Percentiles rank a stretch among this genome's conserved stretches.
phyloP scores from a whole-genome alignment of 345 rosid species.

The Isatis tinctoria region DNA sequence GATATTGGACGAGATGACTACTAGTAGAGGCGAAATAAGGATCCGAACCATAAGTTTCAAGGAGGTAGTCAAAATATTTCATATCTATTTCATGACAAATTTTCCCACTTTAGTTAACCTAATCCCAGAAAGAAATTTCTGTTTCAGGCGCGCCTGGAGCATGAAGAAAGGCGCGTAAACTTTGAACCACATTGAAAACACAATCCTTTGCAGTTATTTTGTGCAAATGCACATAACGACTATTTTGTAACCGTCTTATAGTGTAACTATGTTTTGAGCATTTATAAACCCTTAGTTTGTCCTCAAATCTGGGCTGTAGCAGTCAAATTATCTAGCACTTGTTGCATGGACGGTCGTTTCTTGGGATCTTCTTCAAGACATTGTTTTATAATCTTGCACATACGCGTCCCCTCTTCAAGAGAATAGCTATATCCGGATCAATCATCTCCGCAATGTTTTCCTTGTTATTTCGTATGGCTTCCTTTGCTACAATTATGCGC shows the following conservation, averaged over 20 bases:
- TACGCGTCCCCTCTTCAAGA: background rate
- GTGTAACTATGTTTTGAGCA: background rate
- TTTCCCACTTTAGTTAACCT: background rate
- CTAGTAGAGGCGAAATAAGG: slow-evolving; percentile 77
- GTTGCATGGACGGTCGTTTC: slow-evolving; percentile 16
- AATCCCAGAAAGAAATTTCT: background rate
- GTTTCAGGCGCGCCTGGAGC: slow-evolving; percentile 17
- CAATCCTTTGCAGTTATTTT: background rate
- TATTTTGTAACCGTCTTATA: background rate
- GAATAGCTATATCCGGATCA: background rate
- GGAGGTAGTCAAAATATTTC: slow-evolving; percentile 31
- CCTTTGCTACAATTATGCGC: background rate
- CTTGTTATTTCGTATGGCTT: background rate
- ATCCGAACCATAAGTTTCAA: slow-evolving; percentile 50
- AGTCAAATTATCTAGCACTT: background rate
- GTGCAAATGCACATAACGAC: background rate
- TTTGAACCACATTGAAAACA: slow-evolving; percentile 10
- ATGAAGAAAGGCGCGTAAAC: slow-evolving; percentile 17
- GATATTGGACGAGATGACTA: slow-evolving; percentile 71
- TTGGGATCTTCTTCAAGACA: background rate
- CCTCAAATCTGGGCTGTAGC: background rate
- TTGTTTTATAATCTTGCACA: background rate
- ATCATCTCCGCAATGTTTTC: background rate
- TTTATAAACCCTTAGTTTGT: background rate
- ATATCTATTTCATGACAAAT: background rate